Conservation (phyloP, 495 filamentous ascomycete species). For the Xylaria curta region DNA sequence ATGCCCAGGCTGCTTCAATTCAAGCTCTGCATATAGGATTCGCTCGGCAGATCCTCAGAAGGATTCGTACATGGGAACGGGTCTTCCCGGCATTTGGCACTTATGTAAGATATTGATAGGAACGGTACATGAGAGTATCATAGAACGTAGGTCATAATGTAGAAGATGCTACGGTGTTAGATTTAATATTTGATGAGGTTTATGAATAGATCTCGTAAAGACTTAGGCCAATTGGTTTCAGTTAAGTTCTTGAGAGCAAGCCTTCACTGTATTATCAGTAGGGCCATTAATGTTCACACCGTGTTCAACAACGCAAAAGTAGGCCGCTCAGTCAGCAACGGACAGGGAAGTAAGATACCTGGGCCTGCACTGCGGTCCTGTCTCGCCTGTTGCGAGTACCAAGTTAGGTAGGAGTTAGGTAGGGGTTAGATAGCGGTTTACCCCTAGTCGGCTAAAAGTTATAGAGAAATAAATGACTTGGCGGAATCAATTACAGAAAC, state of each 20-base stretch:
- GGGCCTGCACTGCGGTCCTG: no score
- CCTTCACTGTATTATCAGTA: background rate
- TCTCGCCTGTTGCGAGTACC: background rate
- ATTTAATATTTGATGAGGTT: background rate
- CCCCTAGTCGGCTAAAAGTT: background rate
- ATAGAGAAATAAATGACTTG: background rate
- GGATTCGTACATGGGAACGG: no score
- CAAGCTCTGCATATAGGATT: no score
- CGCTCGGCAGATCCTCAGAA: no score
- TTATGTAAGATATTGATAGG: background rate
- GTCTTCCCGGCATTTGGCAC: background rate
- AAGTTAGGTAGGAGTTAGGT: no score
- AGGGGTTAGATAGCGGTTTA: background rate
- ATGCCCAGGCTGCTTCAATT: no score
- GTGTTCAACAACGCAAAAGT: background rate
- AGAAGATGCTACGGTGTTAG: no score
- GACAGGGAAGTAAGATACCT: background rate
- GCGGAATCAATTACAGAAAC: background rate
- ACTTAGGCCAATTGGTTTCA: no score
- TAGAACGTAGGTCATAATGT: no score
- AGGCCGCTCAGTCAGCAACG: background rate
- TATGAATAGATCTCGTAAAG: background rate
- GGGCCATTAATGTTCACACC: background rate
- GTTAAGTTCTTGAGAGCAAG: background rate
- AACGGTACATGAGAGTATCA: no score